A percentile compares a stretch with the other conserved stretches of the same genome.
These are phyloP conservation scores for Haplosporangium sp. DNA, from an alignment of 371 early-diverging fungal species.

Conservation along the genomic window DNA sequence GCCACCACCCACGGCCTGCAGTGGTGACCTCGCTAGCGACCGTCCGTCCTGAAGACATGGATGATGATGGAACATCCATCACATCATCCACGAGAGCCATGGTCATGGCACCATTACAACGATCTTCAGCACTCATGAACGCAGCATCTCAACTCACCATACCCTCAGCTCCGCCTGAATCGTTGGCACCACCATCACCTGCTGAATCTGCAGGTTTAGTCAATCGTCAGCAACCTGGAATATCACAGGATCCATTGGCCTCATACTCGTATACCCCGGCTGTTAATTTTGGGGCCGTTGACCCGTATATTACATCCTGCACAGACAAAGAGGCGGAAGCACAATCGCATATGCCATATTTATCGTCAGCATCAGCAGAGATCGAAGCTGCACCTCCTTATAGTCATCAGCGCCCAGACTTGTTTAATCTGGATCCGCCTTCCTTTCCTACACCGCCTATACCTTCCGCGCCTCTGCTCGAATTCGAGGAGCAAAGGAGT, in stretches of 20 bases:
- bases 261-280: no score
- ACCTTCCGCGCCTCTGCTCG: constrained; percentile 1
- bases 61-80: neutral
- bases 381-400: constrained; percentile 7
- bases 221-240: no score
- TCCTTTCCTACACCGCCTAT: constrained; percentile 10
- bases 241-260: no score
- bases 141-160: no score
- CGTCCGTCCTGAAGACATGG: neutral
- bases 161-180: no score
- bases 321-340: neutral
- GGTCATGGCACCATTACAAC: neutral
- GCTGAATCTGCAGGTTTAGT: no score
- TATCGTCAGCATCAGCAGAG: neutral
- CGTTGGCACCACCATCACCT: no score
- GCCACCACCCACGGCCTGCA: constrained; percentile 16
- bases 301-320: neutral
- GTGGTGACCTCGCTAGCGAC: constrained; percentile 7
- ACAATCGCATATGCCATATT: neutral
- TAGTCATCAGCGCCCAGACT: neutral
- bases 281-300: neutral
- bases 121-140: neutral
- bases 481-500: neutral
- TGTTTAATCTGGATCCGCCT: neutral
- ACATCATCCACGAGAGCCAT: neutral